A percentile compares a stretch with the other conserved stretches of the same genome.
Conservation (phyloP, 225 moss, liverwort and hornwort species). For the Polytrichum formosum region DNA sequence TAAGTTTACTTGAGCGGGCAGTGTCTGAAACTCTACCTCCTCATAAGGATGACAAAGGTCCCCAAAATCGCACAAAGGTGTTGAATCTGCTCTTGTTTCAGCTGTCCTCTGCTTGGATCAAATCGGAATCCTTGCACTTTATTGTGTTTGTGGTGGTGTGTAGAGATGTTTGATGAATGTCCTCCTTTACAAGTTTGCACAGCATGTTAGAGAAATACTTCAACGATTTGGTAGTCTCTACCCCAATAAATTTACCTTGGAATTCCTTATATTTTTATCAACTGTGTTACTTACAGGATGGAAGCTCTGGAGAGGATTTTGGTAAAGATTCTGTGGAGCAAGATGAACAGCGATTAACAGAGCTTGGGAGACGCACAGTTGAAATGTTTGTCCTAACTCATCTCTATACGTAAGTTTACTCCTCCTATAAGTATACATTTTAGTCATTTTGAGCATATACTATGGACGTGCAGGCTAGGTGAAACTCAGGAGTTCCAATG, state of each 20-base stretch:
- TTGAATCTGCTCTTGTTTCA: constrained; percentile 1
- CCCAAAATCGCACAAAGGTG: constrained; percentile 98
- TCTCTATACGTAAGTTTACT: constrained; percentile 78
- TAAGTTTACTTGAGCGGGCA: constrained; percentile 84
- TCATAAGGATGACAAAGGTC: constrained; percentile 98
- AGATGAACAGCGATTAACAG: constrained; percentile 92
- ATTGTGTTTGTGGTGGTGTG: no score
- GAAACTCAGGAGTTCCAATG: no score
- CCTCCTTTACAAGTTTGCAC: no score
- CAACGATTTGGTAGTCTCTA: no score
- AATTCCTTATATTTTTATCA: neutral
- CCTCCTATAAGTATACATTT: no score
- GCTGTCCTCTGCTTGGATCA: no score
- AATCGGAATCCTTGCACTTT: no score
- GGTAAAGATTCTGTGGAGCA: constrained; percentile 97
- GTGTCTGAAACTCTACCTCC: constrained; percentile 85
- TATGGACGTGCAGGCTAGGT: no score
- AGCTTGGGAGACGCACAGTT: constrained; percentile 95
- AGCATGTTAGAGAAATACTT: no score
- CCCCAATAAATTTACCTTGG: no score
- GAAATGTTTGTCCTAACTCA: constrained; percentile 99
- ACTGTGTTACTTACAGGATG: constrained; percentile 62
- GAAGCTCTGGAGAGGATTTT: constrained; percentile 92
- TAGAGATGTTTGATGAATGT: no score
- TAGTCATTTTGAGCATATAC: no score